Evolutionary conservation across 1,284 basidiomycete species (phyloP).

Genomic region (Gomphus bonarii): DNA sequence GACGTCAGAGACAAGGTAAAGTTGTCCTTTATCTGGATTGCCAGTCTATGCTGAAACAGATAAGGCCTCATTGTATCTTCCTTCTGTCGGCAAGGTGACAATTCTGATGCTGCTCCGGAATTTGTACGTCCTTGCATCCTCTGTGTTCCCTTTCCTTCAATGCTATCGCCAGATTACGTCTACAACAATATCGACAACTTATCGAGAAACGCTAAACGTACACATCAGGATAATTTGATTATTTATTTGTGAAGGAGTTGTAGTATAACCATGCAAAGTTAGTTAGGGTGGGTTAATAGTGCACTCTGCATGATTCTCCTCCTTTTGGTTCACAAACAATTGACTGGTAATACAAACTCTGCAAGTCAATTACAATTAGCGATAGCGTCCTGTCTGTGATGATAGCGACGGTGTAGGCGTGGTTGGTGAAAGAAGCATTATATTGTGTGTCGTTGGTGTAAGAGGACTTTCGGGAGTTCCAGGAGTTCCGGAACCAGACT

Average conservation of each 20-base stretch:
- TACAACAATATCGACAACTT: constrained; percentile 45
- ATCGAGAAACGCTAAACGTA: not conserved
- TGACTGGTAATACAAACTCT: constrained; percentile 3
- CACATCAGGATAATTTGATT: not conserved
- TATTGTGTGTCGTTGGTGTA: constrained; percentile 13
- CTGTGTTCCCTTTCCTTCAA: not conserved
- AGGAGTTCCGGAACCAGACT: constrained; percentile 14
- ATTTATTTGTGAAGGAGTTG: not conserved
- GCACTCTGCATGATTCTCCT: not conserved
- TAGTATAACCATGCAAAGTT: not conserved
- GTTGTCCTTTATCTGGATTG: constrained; percentile 1
- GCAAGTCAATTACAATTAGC: not conserved
- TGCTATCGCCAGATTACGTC: constrained; percentile 43
- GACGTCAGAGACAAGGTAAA: constrained; percentile 84
- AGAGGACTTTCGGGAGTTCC: constrained; percentile 13
- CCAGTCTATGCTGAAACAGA: not conserved
- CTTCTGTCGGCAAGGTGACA: constrained; percentile 93
- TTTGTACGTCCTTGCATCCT: constrained; percentile 35
- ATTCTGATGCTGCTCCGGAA: constrained; percentile 96
- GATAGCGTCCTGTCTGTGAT: not conserved
- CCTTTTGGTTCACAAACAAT: not conserved
- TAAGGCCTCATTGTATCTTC: constrained; percentile 85
- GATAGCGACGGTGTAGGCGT: not conserved
- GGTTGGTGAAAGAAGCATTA: constrained; percentile 7
- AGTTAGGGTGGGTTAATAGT: not conserved